A percentile compares a stretch with the other conserved stretches of the same genome.
These are phyloP conservation scores for Penicillium goetzii DNA, from an alignment of 495 filamentous ascomycete genomes.

Conservation along the genomic window DNA sequence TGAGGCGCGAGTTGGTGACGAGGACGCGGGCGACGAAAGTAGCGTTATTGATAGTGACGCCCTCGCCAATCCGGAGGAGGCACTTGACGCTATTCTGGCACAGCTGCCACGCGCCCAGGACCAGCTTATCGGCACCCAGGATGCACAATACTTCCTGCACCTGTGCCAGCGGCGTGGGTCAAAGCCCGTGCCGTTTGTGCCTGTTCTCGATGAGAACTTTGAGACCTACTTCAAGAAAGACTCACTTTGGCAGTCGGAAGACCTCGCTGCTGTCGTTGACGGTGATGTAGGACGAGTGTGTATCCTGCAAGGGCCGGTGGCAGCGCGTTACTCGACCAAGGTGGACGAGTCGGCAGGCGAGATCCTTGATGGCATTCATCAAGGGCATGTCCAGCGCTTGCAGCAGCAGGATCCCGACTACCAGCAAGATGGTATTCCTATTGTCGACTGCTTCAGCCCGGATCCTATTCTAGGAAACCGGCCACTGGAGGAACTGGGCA, in stretches of 20 bases:
- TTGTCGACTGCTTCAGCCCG: slow-evolving; percentile 86
- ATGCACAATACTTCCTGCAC: slow-evolving; percentile 91
- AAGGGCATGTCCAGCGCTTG: slow-evolving; percentile 61
- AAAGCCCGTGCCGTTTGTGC: slow-evolving; percentile 96
- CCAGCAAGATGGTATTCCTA: slow-evolving; percentile 58
- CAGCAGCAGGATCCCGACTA: neutral
- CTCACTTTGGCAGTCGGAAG: slow-evolving; percentile 97
- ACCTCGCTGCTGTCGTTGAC: slow-evolving; percentile 89
- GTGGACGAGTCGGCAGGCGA: slow-evolving; percentile 94
- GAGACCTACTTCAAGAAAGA: slow-evolving; percentile 99
- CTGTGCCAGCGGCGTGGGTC: slow-evolving; percentile 89
- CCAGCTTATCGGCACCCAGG: slow-evolving; percentile 94
- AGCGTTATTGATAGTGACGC: neutral
- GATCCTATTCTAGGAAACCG: slow-evolving; percentile 58
- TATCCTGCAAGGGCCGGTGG: slow-evolving; percentile 94
- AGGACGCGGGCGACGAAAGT: neutral
- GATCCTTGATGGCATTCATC: slow-evolving; percentile 86
- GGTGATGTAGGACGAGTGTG: slow-evolving; percentile 94
- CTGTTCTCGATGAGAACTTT: slow-evolving; percentile 88
- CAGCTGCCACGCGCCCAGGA: slow-evolving; percentile 58
- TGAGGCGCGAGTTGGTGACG: neutral
- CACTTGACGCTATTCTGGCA: slow-evolving; percentile 75
- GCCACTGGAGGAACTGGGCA: slow-evolving; percentile 73
- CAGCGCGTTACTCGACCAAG: slow-evolving; percentile 82
- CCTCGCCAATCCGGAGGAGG: neutral